Base-by-base conservation (phyloP, 441 rosid genomes). In the Populus tomentosa region DNA sequence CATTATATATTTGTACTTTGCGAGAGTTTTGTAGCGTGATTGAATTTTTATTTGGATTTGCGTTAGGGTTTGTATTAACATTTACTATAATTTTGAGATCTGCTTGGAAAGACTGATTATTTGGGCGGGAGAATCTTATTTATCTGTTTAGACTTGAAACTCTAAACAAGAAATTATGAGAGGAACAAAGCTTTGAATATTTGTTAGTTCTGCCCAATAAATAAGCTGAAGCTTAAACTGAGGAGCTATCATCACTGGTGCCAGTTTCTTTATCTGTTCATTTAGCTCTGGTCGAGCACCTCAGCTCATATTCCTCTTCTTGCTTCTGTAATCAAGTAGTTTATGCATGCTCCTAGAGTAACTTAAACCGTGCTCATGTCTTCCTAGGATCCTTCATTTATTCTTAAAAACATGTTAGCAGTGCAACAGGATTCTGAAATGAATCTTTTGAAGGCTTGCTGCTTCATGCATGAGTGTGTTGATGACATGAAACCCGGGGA, bases 21-120 rank as follows among this genome's bases (percentile, higher is more conserved):
- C 71, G 75, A 76, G 84, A 84, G 80, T 82, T 85, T 86, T 85
- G 80, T 86, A 85, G 80, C 79, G 70, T 84, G 78, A 84, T 77
- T 79, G 72, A 66, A 77, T 32, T 77, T 50, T 77, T 69, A 50
- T 78, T 75, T 75, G 78, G 76, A 73, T 76, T 66, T 74, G 81
- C 82, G 73, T 66, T 74, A 64, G 83, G 80, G 53, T 67, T 79
- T 50, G 86, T 80, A 73, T 78, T 77, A 71, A 26, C 82, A 75
- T 72, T 67, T 81, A 71, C 68, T 77, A 65, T 11, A 63, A 70
- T 71, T 71, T 40, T 13, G 72, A 74, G 56, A 72, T 73, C 70
- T 77, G 83, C 77, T 74, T 80, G 77, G 62, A 70, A 65, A 38
- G 42, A 67, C 42, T 46, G 72, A 13, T 59, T 53, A 42, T 59